Conservation (phyloP, 2,329 filamentous ascomycete species). For the Emmonsia crescens region DNA sequence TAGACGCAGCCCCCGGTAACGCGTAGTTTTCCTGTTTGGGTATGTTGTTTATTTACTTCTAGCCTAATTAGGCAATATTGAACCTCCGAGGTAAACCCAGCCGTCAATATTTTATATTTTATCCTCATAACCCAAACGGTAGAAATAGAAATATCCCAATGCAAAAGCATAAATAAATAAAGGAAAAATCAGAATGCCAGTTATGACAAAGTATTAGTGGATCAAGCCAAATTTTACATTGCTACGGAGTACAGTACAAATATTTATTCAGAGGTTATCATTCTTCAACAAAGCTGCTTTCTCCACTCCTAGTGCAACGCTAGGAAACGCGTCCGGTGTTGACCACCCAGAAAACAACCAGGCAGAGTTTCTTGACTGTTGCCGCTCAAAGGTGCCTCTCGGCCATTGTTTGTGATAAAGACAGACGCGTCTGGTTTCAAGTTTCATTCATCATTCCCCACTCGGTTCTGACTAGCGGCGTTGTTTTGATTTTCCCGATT, state of each 20-base stretch:
- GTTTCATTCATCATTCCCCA: background rate
- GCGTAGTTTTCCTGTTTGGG: background rate
- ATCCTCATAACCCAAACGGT: too few species aligned
- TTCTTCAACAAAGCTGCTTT: background rate
- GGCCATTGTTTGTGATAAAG: background rate
- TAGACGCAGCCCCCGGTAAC: background rate
- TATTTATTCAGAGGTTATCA: too few species aligned
- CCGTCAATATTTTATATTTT: too few species aligned
- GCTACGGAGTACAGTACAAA: background rate
- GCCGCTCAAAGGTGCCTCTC: background rate
- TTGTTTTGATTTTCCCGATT: background rate
- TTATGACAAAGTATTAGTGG: background rate
- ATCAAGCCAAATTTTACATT: background rate
- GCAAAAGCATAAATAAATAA: background rate
- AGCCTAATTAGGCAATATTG: conserved; percentile 5
- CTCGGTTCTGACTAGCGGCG: background rate
- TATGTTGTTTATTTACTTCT: conserved; percentile 7
- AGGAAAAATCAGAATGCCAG: background rate
- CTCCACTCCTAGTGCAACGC: background rate
- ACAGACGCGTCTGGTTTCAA: background rate
- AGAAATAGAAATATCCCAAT: background rate
- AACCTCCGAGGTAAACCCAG: background rate
- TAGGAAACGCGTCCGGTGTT: background rate
- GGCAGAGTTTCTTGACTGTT: background rate
- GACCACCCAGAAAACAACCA: background rate